Evolutionary conservation across 345 rosid species (phyloP).

Genomic region (Aegle marmelos): DNA sequence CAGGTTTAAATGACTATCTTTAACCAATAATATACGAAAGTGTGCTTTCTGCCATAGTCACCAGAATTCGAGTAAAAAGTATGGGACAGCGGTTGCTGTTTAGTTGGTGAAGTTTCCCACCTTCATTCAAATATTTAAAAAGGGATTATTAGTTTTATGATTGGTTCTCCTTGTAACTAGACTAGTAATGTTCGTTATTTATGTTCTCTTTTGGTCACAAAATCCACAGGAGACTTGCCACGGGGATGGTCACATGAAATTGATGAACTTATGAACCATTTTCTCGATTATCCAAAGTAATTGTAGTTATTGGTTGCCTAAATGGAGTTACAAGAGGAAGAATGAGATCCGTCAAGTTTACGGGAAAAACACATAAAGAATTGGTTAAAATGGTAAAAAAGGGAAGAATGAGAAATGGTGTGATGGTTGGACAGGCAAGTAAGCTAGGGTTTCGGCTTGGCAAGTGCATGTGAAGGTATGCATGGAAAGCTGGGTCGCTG

Average conservation of each 20-base stretch:
- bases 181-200: neutral
- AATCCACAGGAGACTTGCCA: neutral
- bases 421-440: slow-evolving; percentile 24
- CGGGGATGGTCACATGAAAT: neutral
- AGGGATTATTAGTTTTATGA: too few species aligned
- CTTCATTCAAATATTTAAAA: too few species aligned
- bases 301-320: neutral
- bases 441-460: slow-evolving; percentile 39
- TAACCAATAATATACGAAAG: neutral
- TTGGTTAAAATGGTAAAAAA: slow-evolving; percentile 47
- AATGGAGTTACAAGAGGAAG: neutral
- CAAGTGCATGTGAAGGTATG: slow-evolving; percentile 63
- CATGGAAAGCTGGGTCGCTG: slow-evolving; percentile 67
- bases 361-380: slow-evolving; percentile 20
- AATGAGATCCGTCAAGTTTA: neutral
- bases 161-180: neutral
- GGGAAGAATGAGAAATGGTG: slow-evolving; percentile 1
- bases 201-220: neutral
- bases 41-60: neutral
- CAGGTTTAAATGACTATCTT: too few species aligned
- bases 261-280: neutral
- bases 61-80: too few species aligned
- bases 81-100: too few species aligned
- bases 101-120: too few species aligned
- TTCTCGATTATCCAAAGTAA: neutral